Percentiles rank a stretch among this genome's conserved stretches.
phyloP scores from a whole-genome alignment of 2,329 filamentous ascomycete genomes.

The Aspergillus hortae region DNA sequence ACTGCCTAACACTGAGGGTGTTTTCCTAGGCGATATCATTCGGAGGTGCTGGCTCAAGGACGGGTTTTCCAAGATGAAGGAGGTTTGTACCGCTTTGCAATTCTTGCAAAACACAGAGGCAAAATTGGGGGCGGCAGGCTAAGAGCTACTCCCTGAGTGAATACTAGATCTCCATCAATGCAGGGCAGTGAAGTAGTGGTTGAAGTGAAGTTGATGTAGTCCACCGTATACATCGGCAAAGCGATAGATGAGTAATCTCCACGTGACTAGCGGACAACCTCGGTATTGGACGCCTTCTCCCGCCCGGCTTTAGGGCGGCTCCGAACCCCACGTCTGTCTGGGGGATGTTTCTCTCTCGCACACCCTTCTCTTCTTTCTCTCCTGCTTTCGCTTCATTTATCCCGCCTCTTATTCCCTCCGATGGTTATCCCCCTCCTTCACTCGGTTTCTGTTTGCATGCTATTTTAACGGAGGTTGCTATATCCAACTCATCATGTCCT shows the following conservation, averaged over 20 bases:
- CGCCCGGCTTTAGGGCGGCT: constrained; percentile 17
- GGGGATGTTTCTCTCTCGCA: constrained; percentile 3
- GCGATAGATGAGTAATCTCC: constrained; percentile 1
- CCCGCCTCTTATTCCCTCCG: not conserved
- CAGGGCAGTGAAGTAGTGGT: no score
- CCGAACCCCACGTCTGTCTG: constrained; percentile 23
- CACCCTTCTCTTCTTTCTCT: constrained; percentile 1
- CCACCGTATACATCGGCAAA: no score
- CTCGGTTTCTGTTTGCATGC: not conserved
- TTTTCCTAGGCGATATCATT: constrained; percentile 1
- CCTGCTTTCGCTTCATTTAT: constrained; percentile 3
- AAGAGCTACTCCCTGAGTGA: no score
- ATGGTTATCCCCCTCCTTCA: not conserved
- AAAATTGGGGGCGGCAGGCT: no score
- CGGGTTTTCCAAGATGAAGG: not conserved
- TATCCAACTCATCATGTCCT: constrained; percentile 66
- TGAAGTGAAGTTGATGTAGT: no score
- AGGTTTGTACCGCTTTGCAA: not conserved
- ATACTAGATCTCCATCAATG: no score
- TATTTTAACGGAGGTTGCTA: not conserved
- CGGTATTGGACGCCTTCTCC: constrained; percentile 14
- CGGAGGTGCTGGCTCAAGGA: not conserved
- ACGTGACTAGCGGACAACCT: constrained; percentile 23
- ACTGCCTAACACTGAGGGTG: not conserved
- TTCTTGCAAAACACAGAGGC: no score